Evolutionary conservation across 805 yeast genomes (phyloP).

Genomic region (Komagataella ulmi): DNA sequence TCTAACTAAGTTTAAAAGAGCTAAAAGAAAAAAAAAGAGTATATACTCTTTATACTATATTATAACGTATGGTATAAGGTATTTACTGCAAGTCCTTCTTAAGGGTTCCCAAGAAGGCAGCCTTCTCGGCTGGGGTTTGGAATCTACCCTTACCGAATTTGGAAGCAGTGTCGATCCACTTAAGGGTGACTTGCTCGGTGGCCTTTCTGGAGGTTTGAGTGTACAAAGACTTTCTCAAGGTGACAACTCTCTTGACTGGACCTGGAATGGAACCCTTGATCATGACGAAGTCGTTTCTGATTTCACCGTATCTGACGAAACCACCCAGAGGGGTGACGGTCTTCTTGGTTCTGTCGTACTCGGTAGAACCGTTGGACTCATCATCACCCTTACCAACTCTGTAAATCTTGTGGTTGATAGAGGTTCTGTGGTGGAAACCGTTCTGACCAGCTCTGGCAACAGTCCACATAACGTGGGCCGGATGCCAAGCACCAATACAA

Average conservation of each 20-base stretch:
- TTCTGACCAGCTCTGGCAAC: constrained; percentile 99
- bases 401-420: constrained; percentile 99
- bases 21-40: constrained; percentile 1
- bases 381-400: constrained; percentile 96
- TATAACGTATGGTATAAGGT: constrained; percentile 1
- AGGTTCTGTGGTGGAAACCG: constrained; percentile 99
- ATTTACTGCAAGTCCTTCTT: constrained; percentile 76
- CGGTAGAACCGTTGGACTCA: constrained; percentile 90
- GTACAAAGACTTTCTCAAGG: constrained; percentile 97
- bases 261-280: constrained; percentile 99
- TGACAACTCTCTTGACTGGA: constrained; percentile 98
- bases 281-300: constrained; percentile 95
- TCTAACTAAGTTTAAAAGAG: constrained; percentile 2
- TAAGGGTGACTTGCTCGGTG: constrained; percentile 88
- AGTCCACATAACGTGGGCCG: constrained; percentile 98
- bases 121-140: constrained; percentile 99
- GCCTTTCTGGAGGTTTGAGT: constrained; percentile 97
- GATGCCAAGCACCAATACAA: constrained; percentile 99
- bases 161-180: constrained; percentile 99
- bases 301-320: constrained; percentile 97
- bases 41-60: constrained; percentile 1
- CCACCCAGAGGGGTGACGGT: constrained; percentile 99
- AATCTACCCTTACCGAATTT: constrained; percentile 99
- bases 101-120: constrained; percentile 98
- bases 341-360: constrained; percentile 99